phyloP scores from a whole-genome alignment of 2,329 filamentous ascomycete genomes.

The Fusarium succisae region DNA sequence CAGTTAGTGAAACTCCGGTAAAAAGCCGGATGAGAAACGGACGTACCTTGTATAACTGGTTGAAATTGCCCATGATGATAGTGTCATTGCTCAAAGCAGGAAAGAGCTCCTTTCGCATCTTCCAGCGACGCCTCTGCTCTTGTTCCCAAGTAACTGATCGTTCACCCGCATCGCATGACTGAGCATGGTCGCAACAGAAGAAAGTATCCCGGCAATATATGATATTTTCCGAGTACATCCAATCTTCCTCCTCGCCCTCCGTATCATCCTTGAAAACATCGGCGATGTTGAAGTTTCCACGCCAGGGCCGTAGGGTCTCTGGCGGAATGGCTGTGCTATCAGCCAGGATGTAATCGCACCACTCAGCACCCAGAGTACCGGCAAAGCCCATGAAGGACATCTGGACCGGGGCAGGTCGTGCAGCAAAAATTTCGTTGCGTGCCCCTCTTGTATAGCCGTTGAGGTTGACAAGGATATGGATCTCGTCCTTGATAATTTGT shows the following conservation, averaged over 20 bases:
- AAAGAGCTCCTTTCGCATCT: constrained; percentile 93
- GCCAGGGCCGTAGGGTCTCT: constrained; percentile 81
- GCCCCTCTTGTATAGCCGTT: constrained; percentile 97
- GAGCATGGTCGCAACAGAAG: constrained; percentile 96
- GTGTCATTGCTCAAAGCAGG: constrained; percentile 82
- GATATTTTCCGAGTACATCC: constrained; percentile 97
- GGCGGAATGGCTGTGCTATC: constrained; percentile 87
- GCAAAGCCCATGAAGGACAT: constrained; percentile 99
- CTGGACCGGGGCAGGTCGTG: constrained; percentile 91
- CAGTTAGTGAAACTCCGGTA: neutral
- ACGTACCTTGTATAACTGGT: constrained; percentile 95
- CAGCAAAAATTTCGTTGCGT: constrained; percentile 97
- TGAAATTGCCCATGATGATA: constrained; percentile 97
- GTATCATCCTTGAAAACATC: constrained; percentile 75
- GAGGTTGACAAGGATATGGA: constrained; percentile 96
- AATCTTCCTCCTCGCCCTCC: constrained; percentile 75
- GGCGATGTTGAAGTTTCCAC: constrained; percentile 77
- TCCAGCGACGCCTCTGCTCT: constrained; percentile 84
- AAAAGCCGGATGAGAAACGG: neutral
- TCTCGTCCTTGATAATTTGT: constrained; percentile 86
- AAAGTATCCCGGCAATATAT: constrained; percentile 95
- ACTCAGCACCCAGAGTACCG: constrained; percentile 93
- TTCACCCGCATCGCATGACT: constrained; percentile 81
- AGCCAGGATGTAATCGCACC: constrained; percentile 97
- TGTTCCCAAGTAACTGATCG: constrained; percentile 79